Percentiles rank a stretch among this genome's conserved stretches.
Evolutionary conservation across 495 filamentous ascomycete genomes (phyloP).

Genomic region (Amphirosellinia nigrospora): DNA sequence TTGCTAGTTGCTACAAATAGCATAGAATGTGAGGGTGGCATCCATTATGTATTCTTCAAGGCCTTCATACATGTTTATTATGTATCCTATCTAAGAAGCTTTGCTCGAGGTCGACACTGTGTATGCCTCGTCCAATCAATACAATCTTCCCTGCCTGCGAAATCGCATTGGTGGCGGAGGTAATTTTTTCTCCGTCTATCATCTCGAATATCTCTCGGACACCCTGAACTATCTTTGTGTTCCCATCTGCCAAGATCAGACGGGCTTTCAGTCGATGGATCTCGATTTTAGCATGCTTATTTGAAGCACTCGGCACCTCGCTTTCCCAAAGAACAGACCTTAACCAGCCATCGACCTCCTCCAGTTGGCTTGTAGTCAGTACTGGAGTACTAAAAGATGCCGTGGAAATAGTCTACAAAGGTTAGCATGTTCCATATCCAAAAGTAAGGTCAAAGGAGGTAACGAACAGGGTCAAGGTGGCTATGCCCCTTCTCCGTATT

Average conservation of each 20-base stretch:
- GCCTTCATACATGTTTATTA: slow-evolving; percentile 9
- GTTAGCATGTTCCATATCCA: slow-evolving; percentile 26
- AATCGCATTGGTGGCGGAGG: slow-evolving; percentile 22
- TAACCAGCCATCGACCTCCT: slow-evolving; percentile 79
- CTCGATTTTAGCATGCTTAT: slow-evolving; percentile 55
- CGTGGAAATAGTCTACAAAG: slow-evolving; percentile 83
- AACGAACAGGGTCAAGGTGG: slow-evolving; percentile 74
- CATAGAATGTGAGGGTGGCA: background rate
- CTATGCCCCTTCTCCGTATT: slow-evolving; percentile 71
- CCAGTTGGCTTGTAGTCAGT: slow-evolving; percentile 59
- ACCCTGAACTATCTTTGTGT: slow-evolving; percentile 80
- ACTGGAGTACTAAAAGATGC: slow-evolving; percentile 67
- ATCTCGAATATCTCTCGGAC: slow-evolving; percentile 95
- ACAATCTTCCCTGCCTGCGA: slow-evolving; percentile 71
- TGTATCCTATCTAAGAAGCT: slow-evolving; percentile 42
- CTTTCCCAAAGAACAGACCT: slow-evolving; percentile 84
- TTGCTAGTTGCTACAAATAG: background rate
- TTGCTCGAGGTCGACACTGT: slow-evolving; percentile 50
- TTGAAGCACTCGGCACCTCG: slow-evolving; percentile 56
- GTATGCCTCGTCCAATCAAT: slow-evolving; percentile 75
- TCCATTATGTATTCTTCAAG: background rate
- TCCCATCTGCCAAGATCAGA: slow-evolving; percentile 64
- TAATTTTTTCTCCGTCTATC: slow-evolving; percentile 60
- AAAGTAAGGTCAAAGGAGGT: background rate
- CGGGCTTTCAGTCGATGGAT: slow-evolving; percentile 89